Percentiles rank a stretch among this genome's conserved stretches.
These are phyloP conservation scores for Neofusicoccum kwambonambiense DNA, from an alignment of 2,329 filamentous ascomycete genomes.

Conservation along the genomic window DNA sequence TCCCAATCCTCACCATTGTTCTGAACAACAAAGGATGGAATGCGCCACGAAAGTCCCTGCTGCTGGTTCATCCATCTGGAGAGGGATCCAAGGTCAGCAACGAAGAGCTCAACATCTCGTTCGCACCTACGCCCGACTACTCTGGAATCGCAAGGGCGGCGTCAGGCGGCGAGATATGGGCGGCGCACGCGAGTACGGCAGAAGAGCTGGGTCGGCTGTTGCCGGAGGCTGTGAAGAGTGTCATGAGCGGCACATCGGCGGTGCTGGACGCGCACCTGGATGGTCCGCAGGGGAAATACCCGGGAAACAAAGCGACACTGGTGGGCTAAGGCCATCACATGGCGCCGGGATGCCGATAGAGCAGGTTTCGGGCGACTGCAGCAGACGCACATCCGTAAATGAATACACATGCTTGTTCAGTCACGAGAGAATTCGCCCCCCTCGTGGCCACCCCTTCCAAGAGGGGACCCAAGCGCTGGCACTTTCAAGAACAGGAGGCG, in stretches of 20 bases:
- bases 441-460: too few relatives aligned
- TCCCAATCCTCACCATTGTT: conserved; percentile 65
- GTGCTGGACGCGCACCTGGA: conserved; percentile 63
- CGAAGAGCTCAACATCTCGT: conserved; percentile 65
- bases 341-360: too few relatives aligned
- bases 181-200: conserved; percentile 56
- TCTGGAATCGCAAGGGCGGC: conserved; percentile 67
- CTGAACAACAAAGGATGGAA: conserved; percentile 73
- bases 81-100: conserved; percentile 61
- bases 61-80: conserved; percentile 66
- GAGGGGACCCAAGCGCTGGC: too few relatives aligned
- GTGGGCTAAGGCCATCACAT: neutral
- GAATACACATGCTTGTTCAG: too few relatives aligned
- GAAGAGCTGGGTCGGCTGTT: conserved; percentile 55
- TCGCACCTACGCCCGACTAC: conserved; percentile 66
- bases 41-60: conserved; percentile 59
- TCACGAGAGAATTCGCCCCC: too few relatives aligned
- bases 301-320: conserved; percentile 34
- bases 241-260: conserved; percentile 57
- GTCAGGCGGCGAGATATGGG: conserved; percentile 60
- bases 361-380: too few relatives aligned
- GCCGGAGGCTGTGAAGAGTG: conserved; percentile 58
- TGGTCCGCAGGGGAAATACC: conserved; percentile 56
- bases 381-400: too few relatives aligned
- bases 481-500: too few relatives aligned